Conservation (phyloP, 1,284 basidiomycete genomes). For the Tilletia indica region DNA sequence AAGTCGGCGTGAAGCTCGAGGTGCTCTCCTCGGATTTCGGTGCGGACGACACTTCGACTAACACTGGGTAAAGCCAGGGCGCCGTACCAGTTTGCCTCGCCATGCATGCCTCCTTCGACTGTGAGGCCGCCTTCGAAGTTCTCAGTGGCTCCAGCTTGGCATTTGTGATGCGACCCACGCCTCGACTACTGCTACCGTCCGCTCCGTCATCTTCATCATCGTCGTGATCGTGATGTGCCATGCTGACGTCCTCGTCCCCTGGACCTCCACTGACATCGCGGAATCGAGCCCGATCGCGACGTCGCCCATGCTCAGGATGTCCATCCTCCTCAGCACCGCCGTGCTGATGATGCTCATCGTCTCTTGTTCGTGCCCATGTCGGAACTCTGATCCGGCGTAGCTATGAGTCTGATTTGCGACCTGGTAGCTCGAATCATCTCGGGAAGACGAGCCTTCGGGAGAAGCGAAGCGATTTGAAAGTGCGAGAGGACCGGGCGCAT, state of each 20-base stretch:
- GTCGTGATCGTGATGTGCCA: background rate
- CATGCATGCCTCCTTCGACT: slow-evolving; percentile 37
- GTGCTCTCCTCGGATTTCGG: slow-evolving; percentile 48
- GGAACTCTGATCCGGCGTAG: background rate
- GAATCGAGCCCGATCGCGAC: background rate
- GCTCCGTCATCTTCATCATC: background rate
- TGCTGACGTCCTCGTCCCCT: background rate
- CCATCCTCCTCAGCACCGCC: background rate
- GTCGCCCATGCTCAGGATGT: background rate
- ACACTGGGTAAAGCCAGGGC: slow-evolving; percentile 50
- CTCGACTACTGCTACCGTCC: background rate
- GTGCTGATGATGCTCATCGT: no score
- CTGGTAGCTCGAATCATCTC: background rate
- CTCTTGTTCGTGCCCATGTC: background rate
- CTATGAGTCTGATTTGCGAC: background rate
- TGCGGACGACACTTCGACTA: slow-evolving; percentile 45
- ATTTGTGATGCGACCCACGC: background rate
- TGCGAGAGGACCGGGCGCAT: background rate
- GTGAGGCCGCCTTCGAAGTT: slow-evolving; percentile 45
- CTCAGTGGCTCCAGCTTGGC: background rate
- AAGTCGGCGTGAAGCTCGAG: slow-evolving; percentile 49
- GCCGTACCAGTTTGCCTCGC: slow-evolving; percentile 40
- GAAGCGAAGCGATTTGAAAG: slow-evolving; percentile 8
- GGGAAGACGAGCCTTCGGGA: background rate
- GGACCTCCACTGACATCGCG: background rate